A percentile compares a stretch with the other conserved stretches of the same genome.
These are phyloP conservation scores for Tuber melanosporum DNA, from an alignment of 495 filamentous ascomycete species.

Conservation along the genomic window DNA sequence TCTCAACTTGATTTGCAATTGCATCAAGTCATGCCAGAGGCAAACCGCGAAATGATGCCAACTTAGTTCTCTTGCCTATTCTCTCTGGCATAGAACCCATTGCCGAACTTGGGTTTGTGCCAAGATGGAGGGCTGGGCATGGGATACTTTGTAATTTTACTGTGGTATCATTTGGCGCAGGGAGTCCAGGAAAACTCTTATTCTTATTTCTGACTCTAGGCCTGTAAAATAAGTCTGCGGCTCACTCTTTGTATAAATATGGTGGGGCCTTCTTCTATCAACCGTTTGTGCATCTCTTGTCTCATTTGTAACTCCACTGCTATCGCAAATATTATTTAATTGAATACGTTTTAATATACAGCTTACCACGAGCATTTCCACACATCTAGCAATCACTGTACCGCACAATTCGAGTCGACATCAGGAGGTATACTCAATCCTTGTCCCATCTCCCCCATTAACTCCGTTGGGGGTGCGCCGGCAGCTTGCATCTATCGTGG, in stretches of 20 bases:
- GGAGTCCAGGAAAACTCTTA: neutral
- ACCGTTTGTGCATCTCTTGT: slow-evolving; percentile 10
- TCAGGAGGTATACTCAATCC: slow-evolving; percentile 65
- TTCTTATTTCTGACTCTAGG: slow-evolving; percentile 20
- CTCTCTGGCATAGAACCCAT: neutral
- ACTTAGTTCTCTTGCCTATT: neutral
- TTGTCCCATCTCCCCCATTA: slow-evolving; percentile 80
- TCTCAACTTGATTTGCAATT: slow-evolving; percentile 37
- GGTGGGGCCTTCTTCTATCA: slow-evolving; percentile 21
- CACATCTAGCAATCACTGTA: slow-evolving; percentile 50
- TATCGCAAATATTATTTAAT: neutral
- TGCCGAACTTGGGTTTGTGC: neutral
- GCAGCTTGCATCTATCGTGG: slow-evolving; percentile 76
- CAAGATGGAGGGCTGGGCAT: neutral
- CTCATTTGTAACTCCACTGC: neutral
- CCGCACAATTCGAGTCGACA: slow-evolving; percentile 64
- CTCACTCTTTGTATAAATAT: slow-evolving; percentile 28
- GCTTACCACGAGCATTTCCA: neutral
- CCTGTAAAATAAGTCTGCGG: slow-evolving; percentile 20
- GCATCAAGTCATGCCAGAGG: slow-evolving; percentile 16
- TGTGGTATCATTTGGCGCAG: neutral
- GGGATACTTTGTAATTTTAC: neutral
- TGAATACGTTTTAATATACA: neutral
- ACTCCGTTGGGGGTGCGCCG: slow-evolving; percentile 79
- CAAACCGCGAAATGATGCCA: neutral